These are phyloP conservation scores for Aspergillus cristatus DNA, from an alignment of 495 filamentous ascomycete genomes.

Conservation along the genomic window DNA sequence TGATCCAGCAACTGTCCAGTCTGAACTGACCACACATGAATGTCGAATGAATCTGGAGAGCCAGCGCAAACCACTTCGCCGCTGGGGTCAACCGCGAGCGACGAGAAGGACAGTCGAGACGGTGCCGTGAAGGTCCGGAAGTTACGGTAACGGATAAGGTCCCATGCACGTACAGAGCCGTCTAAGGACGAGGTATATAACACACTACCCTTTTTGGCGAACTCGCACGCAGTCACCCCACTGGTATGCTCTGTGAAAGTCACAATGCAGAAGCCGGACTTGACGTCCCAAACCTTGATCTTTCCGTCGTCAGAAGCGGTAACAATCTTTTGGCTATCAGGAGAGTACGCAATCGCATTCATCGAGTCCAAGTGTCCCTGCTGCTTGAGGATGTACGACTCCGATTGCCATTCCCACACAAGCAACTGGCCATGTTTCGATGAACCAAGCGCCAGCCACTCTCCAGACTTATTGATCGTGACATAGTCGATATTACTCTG, in stretches of 20 bases:
- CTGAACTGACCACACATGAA: slow-evolving; percentile 97
- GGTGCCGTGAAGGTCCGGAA: slow-evolving; percentile 95
- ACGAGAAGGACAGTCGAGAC: slow-evolving; percentile 82
- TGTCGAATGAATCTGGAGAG: slow-evolving; percentile 89
- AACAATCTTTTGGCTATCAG: slow-evolving; percentile 84
- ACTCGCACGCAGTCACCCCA: slow-evolving; percentile 91
- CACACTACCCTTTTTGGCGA: slow-evolving; percentile 87
- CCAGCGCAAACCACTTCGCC: slow-evolving; percentile 94
- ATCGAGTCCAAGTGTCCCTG: slow-evolving; percentile 97
- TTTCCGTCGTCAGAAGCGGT: slow-evolving; percentile 94
- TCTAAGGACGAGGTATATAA: slow-evolving; percentile 91
- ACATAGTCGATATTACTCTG: slow-evolving; percentile 93
- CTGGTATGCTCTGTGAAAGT: slow-evolving; percentile 96
- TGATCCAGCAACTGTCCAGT: slow-evolving; percentile 91
- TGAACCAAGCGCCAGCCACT: slow-evolving; percentile 97
- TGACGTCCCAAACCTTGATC: slow-evolving; percentile 95
- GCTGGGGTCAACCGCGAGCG: slow-evolving; percentile 89
- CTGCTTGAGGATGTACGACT: slow-evolving; percentile 98
- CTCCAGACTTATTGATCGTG: slow-evolving; percentile 83
- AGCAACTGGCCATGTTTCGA: slow-evolving; percentile 89
- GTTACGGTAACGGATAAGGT: slow-evolving; percentile 91
- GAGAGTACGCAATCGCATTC: slow-evolving; percentile 87
- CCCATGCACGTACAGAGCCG: slow-evolving; percentile 91
- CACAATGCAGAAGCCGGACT: slow-evolving; percentile 93
- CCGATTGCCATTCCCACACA: slow-evolving; percentile 99